These are phyloP conservation scores for Paracorniculantispora psalliotae DNA, from an alignment of 2,329 filamentous ascomycete species.

Conservation along the genomic window DNA sequence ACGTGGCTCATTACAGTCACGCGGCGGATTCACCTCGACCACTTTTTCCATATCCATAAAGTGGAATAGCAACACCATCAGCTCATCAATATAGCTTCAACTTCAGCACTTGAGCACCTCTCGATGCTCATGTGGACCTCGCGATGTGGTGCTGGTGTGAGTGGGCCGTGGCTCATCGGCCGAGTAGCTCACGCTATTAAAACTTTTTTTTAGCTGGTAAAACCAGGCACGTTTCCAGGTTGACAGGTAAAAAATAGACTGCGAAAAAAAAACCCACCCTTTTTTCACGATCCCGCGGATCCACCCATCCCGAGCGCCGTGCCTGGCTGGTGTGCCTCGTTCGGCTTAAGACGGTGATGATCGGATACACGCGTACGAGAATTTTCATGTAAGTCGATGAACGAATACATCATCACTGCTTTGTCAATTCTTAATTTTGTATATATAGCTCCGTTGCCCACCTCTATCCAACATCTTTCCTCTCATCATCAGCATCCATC, in stretches of 20 bases:
- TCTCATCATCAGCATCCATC: constrained; percentile 9
- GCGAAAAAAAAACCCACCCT: not conserved
- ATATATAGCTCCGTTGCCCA: constrained; percentile 6
- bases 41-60: not conserved
- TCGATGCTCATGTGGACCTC: not conserved
- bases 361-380: constrained; percentile 3
- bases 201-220: not conserved
- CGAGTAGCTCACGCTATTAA: not conserved
- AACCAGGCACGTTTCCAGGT: not conserved
- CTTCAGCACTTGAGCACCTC: no score
- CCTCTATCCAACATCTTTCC: not conserved
- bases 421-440: not conserved
- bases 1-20: not conserved
- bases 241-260: not conserved
- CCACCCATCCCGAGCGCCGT: constrained; percentile 2
- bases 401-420: not conserved
- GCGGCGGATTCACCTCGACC: not conserved
- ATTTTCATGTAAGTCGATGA: not conserved
- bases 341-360: constrained; percentile 13
- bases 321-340: not conserved
- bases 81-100: no score
- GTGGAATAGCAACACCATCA: not conserved
- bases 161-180: constrained; percentile 4
- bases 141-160: not conserved
- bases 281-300: not conserved